Evolutionary conservation across 345 rosid species (phyloP), one percentile per base, ranked within the genome.

Genomic region (Eucalyptus melliodora): DNA sequence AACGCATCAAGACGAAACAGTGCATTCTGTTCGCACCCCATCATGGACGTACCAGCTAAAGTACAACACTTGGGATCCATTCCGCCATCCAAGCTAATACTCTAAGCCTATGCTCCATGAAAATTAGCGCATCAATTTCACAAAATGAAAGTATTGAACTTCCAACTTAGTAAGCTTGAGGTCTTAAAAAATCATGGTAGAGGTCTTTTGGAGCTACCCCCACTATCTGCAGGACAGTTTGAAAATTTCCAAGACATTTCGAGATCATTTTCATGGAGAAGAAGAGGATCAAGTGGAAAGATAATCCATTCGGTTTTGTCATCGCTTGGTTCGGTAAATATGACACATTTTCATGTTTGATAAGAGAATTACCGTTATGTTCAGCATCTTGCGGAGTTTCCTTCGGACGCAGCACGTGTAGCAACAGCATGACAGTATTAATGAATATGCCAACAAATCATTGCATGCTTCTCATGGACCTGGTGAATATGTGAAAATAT

Each of bases 381-480:
- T 97, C 87, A 97, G 92, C 44, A 89, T 94, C 92, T 92, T 95
- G 89, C 99, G 96, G 87, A 98, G 99, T 93, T 96, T 97, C 96
- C 97, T 93, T 93, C 99, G 93, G 24, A 97, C 90, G 12, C 99
- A 98, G 92, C 99, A 98, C 72, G 99, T 98, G 88, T 98, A 97
- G 93, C 99, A 98, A 92, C 99, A 98, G 91, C 99, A 98, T 45
- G 99, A 98, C 89, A 97, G 91, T 93, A 98, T 94, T 92, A 97
- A 91, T 21, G 99, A 97, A 92, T 98, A 98, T 14, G 97, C 98
- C 98, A 98, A 94, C 91, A 98, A 91, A 85, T 97, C 98, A 90
- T 95, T 98, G 90, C 99, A 97, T 88, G 99, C 97, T 94, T 98
- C 99, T 31, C 96, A 95, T 77, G 99, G 95, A 90, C 99, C 99